Evolutionary conservation across 2,329 filamentous ascomycete genomes (phyloP).

Genomic region (Helotiales sp.): DNA sequence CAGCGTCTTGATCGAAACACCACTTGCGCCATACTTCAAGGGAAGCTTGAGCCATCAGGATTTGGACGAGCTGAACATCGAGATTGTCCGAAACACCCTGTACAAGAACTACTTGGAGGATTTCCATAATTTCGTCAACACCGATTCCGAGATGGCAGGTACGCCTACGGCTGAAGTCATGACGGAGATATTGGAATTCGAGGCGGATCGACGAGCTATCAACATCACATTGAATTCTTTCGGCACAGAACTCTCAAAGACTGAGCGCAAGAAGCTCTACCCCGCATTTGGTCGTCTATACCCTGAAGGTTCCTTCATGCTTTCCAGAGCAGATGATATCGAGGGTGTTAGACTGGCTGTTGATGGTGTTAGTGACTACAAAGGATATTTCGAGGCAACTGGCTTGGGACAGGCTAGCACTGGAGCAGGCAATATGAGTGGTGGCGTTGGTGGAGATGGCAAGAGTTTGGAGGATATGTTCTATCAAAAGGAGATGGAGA

Average conservation of each 20-base stretch:
- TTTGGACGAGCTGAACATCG: conserved; percentile 97
- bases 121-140: conserved; percentile 94
- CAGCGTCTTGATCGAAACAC: conserved; percentile 95
- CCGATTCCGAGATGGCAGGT: conserved; percentile 80
- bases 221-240: conserved; percentile 99
- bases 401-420: conserved; percentile 74
- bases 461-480: conserved; percentile 97
- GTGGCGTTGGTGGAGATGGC: conserved; percentile 77
- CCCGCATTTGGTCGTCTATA: conserved; percentile 90
- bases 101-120: conserved; percentile 99
- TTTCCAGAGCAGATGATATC: conserved; percentile 91
- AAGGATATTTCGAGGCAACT: conserved; percentile 94
- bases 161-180: conserved; percentile 94
- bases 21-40: conserved; percentile 96
- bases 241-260: conserved; percentile 92
- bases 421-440: conserved; percentile 81
- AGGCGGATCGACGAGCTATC: conserved; percentile 94
- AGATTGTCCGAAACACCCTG: conserved; percentile 96
- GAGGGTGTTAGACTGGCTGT: conserved; percentile 94
- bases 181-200: conserved; percentile 94
- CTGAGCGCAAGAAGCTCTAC: conserved; percentile 94
- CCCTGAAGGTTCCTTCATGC: conserved; percentile 92
- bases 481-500: conserved; percentile 99
- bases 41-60: conserved; percentile 94
- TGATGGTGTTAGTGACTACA: conserved; percentile 92